Base-by-base conservation (phyloP, 129 eudicot species). In the Arctium minus region DNA sequence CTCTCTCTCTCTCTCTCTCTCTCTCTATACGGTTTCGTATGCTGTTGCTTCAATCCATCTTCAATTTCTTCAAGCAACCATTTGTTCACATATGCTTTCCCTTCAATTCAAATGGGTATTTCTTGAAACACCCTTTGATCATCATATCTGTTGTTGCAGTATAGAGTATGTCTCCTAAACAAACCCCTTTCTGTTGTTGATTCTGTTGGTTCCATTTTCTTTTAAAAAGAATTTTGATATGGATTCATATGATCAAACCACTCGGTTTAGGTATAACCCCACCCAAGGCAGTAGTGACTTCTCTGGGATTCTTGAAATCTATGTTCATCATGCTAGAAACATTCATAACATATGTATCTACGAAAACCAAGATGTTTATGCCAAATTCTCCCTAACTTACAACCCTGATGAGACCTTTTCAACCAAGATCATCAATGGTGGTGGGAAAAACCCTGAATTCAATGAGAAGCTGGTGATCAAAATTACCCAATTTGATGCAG, bases 331-430 rank as follows among this genome's bases (percentile, higher is more conserved):
- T 83, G 98, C 98, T 68, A 91, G 97, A 86, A 91, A 92, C 85
- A 89, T 94, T 69, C 96, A 94, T 81, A 94, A 94, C 85, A 94
- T 94, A 70, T 94, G 98, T 82, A 92, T 94, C 77, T 92, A 94
- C 67, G 91, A 94, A 73, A 92, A 94, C 74, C 97, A 94, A 85
- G 98, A 94, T 86, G 97, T 94, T 30, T 92, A 91, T 80, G 97
- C 97, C 0, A 94, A 94, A 79, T 92, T 94, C 81, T 94, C 96
- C 32, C 89, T 94, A 6, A 94, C 98, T 3, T 88, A 89, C 70
- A 87, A 91, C 84, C 97, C 98, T 4, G 98, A 94, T 48, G 92
- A 92, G 12, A 85, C 88, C 39, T 38, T 88, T 12, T 91, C 94
- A 4, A 94, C 97, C 8, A 75, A 87, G 82, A 84, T 91, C 83